These are phyloP conservation scores for Solanum paucissectum DNA, from an alignment of 257 asterid species.

Conservation along the genomic window DNA sequence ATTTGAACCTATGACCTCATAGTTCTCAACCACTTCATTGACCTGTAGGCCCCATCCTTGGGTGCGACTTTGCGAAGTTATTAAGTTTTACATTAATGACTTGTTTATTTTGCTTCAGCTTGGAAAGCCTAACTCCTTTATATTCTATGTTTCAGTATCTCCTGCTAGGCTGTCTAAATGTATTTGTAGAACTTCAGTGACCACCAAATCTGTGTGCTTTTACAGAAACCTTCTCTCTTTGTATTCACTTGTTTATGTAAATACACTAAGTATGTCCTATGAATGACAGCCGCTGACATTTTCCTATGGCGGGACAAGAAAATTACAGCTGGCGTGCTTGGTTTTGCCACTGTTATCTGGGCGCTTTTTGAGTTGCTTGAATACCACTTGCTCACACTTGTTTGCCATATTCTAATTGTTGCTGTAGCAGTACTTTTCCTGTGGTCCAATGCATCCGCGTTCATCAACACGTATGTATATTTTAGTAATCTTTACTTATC, in stretches of 20 bases:
- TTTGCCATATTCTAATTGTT: slow-evolving; percentile 73
- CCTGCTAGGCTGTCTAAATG: neutral
- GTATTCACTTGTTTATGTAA: neutral
- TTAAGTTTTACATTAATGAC: slow-evolving; percentile 4
- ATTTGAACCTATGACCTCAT: no score
- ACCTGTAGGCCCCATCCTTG: no score
- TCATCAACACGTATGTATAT: slow-evolving; percentile 55
- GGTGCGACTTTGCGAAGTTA: neutral
- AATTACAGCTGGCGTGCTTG: slow-evolving; percentile 63
- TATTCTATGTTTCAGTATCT: slow-evolving; percentile 16
- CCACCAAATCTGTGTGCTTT: neutral
- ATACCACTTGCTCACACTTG: slow-evolving; percentile 72
- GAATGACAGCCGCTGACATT: slow-evolving; percentile 73
- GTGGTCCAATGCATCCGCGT: slow-evolving; percentile 74
- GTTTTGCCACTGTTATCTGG: slow-evolving; percentile 75
- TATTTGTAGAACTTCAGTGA: neutral
- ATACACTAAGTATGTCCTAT: neutral
- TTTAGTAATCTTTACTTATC: neutral
- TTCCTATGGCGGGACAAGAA: slow-evolving; percentile 89
- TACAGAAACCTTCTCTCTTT: neutral
- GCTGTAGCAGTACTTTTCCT: slow-evolving; percentile 58
- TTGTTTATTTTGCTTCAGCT: neutral
- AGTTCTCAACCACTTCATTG: no score
- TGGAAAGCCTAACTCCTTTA: neutral
- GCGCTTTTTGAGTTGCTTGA: slow-evolving; percentile 83